phyloP scores from a whole-genome alignment of 2,329 filamentous ascomycete genomes.

The Purpureocillium takamizusanense region DNA sequence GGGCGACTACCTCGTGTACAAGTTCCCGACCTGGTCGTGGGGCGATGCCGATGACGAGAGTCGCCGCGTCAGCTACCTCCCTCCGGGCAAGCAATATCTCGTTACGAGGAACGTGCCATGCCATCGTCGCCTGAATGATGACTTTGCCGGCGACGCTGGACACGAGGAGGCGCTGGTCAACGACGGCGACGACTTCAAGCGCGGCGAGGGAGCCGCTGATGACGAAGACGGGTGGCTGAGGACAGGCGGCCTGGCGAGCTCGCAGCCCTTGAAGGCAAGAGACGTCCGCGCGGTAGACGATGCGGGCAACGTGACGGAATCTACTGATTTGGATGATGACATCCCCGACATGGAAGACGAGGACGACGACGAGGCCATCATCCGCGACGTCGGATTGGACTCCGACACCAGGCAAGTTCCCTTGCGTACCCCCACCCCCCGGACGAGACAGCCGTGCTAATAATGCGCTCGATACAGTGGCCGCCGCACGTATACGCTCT shows the following conservation, averaged over 20 bases:
- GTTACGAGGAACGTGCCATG: constrained; percentile 93
- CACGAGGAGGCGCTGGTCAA: constrained; percentile 79
- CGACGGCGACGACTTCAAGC: constrained; percentile 59
- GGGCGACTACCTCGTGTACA: constrained; percentile 96
- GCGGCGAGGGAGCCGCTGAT: constrained; percentile 35
- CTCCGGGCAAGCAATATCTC: constrained; percentile 86
- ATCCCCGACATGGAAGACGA: constrained; percentile 99
- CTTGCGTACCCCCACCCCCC: background rate
- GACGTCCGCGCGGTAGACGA: constrained; percentile 88
- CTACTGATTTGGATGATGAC: constrained; percentile 63
- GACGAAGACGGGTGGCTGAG: constrained; percentile 87
- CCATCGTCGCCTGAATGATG: constrained; percentile 80
- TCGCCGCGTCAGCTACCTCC: constrained; percentile 73
- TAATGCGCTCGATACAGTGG: constrained; percentile 41
- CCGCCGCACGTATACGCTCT: constrained; percentile 90
- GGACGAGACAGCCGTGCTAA: background rate
- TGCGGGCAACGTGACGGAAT: constrained; percentile 73
- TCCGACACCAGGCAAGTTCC: constrained; percentile 34
- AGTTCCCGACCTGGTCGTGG: constrained; percentile 98
- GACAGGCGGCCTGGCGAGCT: constrained; percentile 70
- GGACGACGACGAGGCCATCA: constrained; percentile 94
- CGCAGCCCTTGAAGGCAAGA: constrained; percentile 64
- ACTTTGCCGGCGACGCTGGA: constrained; percentile 83
- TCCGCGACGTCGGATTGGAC: constrained; percentile 56
- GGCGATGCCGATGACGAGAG: constrained; percentile 74